A percentile compares a stretch with the other conserved stretches of the same genome.
These are phyloP conservation scores for Viola pubescens DNA, from an alignment of 441 rosid species.

Conservation along the genomic window DNA sequence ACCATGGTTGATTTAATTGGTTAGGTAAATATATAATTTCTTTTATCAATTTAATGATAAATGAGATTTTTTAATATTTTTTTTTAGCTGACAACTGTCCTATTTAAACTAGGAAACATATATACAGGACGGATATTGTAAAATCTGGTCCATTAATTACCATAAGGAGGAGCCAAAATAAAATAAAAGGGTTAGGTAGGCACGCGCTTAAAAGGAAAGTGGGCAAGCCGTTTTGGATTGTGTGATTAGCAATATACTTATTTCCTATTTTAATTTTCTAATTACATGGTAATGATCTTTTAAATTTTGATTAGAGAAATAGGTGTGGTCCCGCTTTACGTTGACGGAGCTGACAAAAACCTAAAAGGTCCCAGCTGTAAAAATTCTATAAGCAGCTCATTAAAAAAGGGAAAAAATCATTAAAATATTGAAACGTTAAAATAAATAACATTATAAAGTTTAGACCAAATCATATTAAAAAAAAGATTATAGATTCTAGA, in stretches of 20 bases:
- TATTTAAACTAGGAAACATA: neutral
- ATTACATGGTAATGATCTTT: neutral
- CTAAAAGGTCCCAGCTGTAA: constrained; percentile 22
- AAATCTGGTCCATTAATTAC: neutral
- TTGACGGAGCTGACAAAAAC: constrained; percentile 1
- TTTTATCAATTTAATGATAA: no score
- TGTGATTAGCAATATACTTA: neutral
- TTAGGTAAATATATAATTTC: no score
- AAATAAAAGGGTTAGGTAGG: neutral
- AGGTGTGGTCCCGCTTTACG: neutral
- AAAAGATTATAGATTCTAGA: constrained; percentile 33
- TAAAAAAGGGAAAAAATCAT: neutral
- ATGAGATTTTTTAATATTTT: no score
- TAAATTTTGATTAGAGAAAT: neutral
- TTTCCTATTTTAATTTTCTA: neutral
- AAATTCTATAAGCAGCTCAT: constrained; percentile 8
- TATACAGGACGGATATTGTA: neutral
- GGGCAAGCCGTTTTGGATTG: neutral
- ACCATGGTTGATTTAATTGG: no score
- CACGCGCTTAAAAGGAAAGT: neutral
- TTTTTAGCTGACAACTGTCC: no score
- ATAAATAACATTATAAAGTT: constrained; percentile 10
- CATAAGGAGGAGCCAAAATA: neutral
- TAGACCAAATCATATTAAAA: constrained; percentile 15
- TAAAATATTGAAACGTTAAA: constrained; percentile 8